Conservation (phyloP, 352 stramenopile genomes). For the Thalassiosira ordinaria region DNA sequence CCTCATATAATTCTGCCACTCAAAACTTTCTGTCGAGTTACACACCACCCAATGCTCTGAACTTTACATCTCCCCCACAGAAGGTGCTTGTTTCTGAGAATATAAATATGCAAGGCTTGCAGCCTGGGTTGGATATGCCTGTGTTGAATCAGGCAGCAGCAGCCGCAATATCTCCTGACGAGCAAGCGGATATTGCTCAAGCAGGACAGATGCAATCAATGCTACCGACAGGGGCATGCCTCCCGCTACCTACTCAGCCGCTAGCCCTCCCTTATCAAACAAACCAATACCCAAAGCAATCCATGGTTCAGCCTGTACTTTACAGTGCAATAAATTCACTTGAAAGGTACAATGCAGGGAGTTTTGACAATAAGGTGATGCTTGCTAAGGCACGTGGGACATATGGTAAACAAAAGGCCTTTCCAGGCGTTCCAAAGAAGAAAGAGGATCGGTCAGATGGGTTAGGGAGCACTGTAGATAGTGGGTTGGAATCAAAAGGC, state of each 20-base stretch:
- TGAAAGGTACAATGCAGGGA: slow-evolving; percentile 61
- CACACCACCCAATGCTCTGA: slow-evolving; percentile 1
- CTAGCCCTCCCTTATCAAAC: background rate
- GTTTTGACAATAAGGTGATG: slow-evolving; percentile 54
- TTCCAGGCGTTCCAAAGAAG: slow-evolving; percentile 47
- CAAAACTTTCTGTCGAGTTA: background rate
- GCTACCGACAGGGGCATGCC: background rate
- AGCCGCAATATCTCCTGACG: background rate
- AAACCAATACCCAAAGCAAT: slow-evolving; percentile 17
- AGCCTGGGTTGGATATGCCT: slow-evolving; percentile 17
- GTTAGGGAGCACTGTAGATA: slow-evolving; percentile 17
- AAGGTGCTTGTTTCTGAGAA: slow-evolving; percentile 4
- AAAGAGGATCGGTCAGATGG: background rate
- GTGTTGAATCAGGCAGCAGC: slow-evolving; percentile 11
- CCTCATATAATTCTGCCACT: no score
- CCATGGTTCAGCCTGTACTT: slow-evolving; percentile 40
- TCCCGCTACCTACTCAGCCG: background rate
- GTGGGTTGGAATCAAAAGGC: slow-evolving; percentile 25
- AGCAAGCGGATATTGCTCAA: background rate
- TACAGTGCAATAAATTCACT: slow-evolving; percentile 77
- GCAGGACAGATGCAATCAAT: slow-evolving; percentile 3
- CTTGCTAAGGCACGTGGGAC: slow-evolving; percentile 40
- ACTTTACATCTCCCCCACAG: slow-evolving; percentile 16
- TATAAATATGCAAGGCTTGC: background rate
- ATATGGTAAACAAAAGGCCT: slow-evolving; percentile 39